Evolutionary conservation across 805 yeast species (phyloP).

Genomic region (Candida xiaguanensis): DNA sequence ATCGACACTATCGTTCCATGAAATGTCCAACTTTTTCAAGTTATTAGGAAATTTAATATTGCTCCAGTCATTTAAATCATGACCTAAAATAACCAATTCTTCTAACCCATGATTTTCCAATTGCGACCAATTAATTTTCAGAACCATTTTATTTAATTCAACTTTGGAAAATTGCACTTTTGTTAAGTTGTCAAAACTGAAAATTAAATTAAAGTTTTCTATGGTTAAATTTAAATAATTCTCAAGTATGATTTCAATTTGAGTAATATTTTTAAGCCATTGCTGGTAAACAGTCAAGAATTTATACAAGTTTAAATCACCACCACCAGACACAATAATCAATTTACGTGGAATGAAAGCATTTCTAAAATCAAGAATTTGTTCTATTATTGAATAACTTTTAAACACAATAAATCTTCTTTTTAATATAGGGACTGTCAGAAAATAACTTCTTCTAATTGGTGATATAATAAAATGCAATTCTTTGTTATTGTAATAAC

Average conservation of each 20-base stretch:
- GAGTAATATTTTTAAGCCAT: constrained; percentile 12
- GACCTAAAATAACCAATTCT: constrained; percentile 32
- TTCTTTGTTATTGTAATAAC: constrained; percentile 24
- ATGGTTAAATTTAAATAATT: constrained; percentile 16
- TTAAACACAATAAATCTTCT: constrained; percentile 15
- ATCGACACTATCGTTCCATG: constrained; percentile 29
- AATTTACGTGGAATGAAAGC: constrained; percentile 23
- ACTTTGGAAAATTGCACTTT: constrained; percentile 28
- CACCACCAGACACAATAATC: constrained; percentile 26
- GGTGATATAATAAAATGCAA: constrained; percentile 33
- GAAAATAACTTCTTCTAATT: constrained; percentile 9
- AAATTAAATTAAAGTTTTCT: constrained; percentile 19
- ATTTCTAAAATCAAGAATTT: constrained; percentile 25
- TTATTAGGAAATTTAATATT: constrained; percentile 21
- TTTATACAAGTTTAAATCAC: constrained; percentile 24
- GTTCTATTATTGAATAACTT: constrained; percentile 28
- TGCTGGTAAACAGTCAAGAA: constrained; percentile 19
- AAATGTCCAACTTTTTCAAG: constrained; percentile 28
- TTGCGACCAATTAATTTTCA: not conserved
- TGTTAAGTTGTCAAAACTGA: constrained; percentile 21
- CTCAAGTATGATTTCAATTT: constrained; percentile 29
- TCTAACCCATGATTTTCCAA: constrained; percentile 15
- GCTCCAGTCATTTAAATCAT: constrained; percentile 27
- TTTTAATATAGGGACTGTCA: constrained; percentile 3
- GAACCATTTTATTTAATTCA: constrained; percentile 12